phyloP scores from a whole-genome alignment of 768 basidiomycete genomes.

The Mycena rosella region DNA sequence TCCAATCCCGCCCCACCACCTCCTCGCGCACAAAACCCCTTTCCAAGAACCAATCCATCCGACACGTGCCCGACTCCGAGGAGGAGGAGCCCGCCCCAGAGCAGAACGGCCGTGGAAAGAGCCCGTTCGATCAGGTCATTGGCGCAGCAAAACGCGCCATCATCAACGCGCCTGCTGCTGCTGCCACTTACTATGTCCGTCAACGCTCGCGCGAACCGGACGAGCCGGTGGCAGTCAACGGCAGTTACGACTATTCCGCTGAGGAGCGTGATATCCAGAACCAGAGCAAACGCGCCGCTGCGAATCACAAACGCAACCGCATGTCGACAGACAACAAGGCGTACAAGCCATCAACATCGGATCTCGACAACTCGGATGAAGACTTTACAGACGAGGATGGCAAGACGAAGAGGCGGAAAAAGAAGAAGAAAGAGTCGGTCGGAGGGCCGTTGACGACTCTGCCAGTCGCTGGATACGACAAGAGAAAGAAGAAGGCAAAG shows the following conservation, averaged over 20 bases:
- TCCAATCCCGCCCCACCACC: conserved; percentile 45
- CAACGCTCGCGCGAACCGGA: conserved; percentile 72
- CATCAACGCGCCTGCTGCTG: conserved; percentile 49
- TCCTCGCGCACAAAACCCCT: conserved; percentile 58
- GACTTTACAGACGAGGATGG: conserved; percentile 67
- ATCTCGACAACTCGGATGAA: conserved; percentile 74
- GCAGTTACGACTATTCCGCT: conserved; percentile 82
- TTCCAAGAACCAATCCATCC: conserved; percentile 66
- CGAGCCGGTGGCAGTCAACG: conserved; percentile 51
- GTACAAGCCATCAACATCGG: conserved; percentile 76
- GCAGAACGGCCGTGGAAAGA: conserved; percentile 68
- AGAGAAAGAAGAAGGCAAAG: conserved; percentile 66
- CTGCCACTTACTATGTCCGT: conserved; percentile 75
- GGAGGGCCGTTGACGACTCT: conserved; percentile 75
- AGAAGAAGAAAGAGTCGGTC: conserved; percentile 64
- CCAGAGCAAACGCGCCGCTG: conserved; percentile 46
- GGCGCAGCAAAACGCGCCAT: conserved; percentile 66
- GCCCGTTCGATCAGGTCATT: conserved; percentile 73
- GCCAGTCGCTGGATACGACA: conserved; percentile 76
- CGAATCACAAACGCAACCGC: conserved; percentile 64
- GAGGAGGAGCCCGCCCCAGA: conserved; percentile 56
- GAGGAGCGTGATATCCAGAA: conserved; percentile 77
- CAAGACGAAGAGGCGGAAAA: conserved; percentile 64
- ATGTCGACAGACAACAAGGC: conserved; percentile 87
- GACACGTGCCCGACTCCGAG: conserved; percentile 78